Evolutionary conservation across 495 filamentous ascomycete genomes (phyloP).

Genomic region (Talaromyces trachyspermus): DNA sequence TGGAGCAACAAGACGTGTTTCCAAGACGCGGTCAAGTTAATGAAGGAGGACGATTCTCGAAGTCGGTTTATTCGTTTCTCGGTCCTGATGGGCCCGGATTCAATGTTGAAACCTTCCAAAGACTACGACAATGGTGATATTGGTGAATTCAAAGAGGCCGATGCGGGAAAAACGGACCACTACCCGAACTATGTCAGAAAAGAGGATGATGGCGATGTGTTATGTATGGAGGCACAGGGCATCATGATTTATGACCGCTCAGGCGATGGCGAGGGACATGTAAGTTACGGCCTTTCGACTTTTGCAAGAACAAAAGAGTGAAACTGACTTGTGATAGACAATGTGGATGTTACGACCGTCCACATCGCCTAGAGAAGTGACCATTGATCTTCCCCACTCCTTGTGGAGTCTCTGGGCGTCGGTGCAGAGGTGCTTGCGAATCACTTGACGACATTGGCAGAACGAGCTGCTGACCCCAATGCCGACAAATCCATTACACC

Average conservation of each 20-base stretch:
- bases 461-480: constrained; percentile 83
- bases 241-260: constrained; percentile 95
- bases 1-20: constrained; percentile 74
- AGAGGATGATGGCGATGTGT: constrained; percentile 41
- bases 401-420: constrained; percentile 89
- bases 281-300: constrained; percentile 35
- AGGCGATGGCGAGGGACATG: constrained; percentile 81
- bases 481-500: constrained; percentile 78
- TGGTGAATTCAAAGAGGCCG: constrained; percentile 9
- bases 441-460: constrained; percentile 83
- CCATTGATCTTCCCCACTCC: constrained; percentile 87
- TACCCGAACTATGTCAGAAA: constrained; percentile 33
- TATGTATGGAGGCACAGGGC: constrained; percentile 89
- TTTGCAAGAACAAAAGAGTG: not conserved
- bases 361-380: constrained; percentile 78
- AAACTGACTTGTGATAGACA: constrained; percentile 54
- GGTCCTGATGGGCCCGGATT: constrained; percentile 64
- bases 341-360: constrained; percentile 99
- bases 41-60: constrained; percentile 86
- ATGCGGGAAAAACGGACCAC: constrained; percentile 28
- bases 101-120: constrained; percentile 48
- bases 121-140: constrained; percentile 8
- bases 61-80: constrained; percentile 89
- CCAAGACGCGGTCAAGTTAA: constrained; percentile 70
- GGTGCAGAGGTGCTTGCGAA: constrained; percentile 92